Conservation (phyloP, 2,329 filamentous ascomycete species). For the Hypoxylon sp. region DNA sequence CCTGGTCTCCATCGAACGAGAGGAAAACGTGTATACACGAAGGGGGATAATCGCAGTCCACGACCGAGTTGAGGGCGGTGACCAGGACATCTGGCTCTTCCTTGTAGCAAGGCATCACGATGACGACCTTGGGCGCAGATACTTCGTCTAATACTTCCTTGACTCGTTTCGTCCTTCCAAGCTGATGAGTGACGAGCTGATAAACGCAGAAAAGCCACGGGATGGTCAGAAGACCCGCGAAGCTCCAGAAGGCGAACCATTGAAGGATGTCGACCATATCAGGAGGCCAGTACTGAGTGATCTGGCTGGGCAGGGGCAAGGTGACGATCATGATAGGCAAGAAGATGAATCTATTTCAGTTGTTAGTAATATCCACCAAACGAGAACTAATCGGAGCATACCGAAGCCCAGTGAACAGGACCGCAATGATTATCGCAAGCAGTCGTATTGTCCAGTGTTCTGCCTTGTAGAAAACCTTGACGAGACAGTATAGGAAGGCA, state of each 20-base stretch:
- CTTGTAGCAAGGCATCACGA: slow-evolving; percentile 97
- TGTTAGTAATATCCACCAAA: slow-evolving; percentile 26
- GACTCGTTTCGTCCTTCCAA: slow-evolving; percentile 82
- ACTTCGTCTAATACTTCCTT: slow-evolving; percentile 84
- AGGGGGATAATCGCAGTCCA: slow-evolving; percentile 91
- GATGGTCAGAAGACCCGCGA: slow-evolving; percentile 82
- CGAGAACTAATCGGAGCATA: slow-evolving; percentile 50
- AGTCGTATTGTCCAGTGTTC: slow-evolving; percentile 85
- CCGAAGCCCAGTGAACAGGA: slow-evolving; percentile 79
- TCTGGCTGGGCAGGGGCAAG: slow-evolving; percentile 76
- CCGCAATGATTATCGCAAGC: slow-evolving; percentile 77
- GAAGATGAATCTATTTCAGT: slow-evolving; percentile 73
- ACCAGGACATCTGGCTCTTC: slow-evolving; percentile 86
- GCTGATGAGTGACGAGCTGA: slow-evolving; percentile 84
- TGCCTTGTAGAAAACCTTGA: slow-evolving; percentile 88
- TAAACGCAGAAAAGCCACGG: slow-evolving; percentile 96
- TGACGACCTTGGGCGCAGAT: slow-evolving; percentile 90
- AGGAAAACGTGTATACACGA: slow-evolving; percentile 94
- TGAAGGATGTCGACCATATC: slow-evolving; percentile 76
- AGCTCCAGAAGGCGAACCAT: slow-evolving; percentile 96
- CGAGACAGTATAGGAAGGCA: slow-evolving; percentile 91
- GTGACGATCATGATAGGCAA: slow-evolving; percentile 95
- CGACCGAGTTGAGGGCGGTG: slow-evolving; percentile 87
- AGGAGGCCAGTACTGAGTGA: slow-evolving; percentile 76
- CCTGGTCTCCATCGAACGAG: slow-evolving; percentile 90